Conservation (phyloP, 139 green algal genomes). For the Pseudopediastrum boryanum region DNA sequence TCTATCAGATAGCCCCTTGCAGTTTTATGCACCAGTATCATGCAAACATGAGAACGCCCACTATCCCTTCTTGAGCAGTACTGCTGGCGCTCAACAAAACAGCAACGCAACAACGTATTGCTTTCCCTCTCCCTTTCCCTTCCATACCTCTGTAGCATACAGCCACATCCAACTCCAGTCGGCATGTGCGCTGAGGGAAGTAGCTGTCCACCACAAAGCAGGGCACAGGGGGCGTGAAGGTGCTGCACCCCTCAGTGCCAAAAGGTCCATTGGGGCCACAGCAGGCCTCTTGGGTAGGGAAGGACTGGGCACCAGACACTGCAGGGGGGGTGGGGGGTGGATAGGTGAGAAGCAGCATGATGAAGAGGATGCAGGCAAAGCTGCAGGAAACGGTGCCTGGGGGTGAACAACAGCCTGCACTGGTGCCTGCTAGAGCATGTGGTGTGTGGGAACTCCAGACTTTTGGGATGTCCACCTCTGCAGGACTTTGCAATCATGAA, state of each 20-base stretch:
- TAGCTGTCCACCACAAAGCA: conserved; percentile 50
- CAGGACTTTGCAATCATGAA: too few relatives aligned
- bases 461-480: too few relatives aligned
- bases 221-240: conserved; percentile 25
- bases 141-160: conserved; percentile 54
- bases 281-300: conserved; percentile 36
- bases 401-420: too few relatives aligned
- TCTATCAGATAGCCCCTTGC: too few relatives aligned
- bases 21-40: not conserved
- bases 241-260: conserved; percentile 41
- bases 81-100: not conserved
- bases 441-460: too few relatives aligned
- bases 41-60: not conserved
- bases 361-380: too few relatives aligned
- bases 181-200: conserved; percentile 42
- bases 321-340: not conserved
- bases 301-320: conserved; percentile 45
- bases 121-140: too few relatives aligned
- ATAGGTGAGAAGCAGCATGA: conserved; percentile 2
- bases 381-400: too few relatives aligned
- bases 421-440: too few relatives aligned
- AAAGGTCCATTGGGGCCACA: conserved; percentile 43
- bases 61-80: not conserved
- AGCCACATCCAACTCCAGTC: conserved; percentile 33
- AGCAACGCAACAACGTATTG: not conserved